Percentiles rank a stretch among this genome's conserved stretches.
Evolutionary conservation across 1,284 basidiomycete genomes (phyloP).

Genomic region (Mycena citricolor): DNA sequence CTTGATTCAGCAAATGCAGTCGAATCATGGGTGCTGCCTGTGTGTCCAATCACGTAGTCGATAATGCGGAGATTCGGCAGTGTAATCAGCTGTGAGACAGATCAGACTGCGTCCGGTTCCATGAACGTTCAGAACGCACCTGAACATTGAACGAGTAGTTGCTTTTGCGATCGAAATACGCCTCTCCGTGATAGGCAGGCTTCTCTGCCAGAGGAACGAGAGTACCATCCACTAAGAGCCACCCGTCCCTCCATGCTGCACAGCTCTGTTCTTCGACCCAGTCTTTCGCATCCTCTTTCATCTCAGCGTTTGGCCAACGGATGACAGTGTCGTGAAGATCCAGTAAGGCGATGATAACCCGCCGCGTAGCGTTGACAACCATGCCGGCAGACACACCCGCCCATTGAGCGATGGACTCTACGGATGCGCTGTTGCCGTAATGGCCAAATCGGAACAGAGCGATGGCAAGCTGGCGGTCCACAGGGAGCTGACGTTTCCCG

Average conservation of each 20-base stretch:
- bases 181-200: slow-evolving; percentile 34
- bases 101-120: too few species aligned
- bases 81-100: slow-evolving; percentile 20
- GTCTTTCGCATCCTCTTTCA: slow-evolving; percentile 28
- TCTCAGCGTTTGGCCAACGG: slow-evolving; percentile 9
- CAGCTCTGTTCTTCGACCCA: slow-evolving; percentile 35
- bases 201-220: slow-evolving; percentile 33
- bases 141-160: slow-evolving; percentile 41
- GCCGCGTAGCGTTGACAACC: slow-evolving; percentile 29
- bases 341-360: slow-evolving; percentile 29
- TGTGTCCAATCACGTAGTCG: slow-evolving; percentile 31
- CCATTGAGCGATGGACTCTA: slow-evolving; percentile 35
- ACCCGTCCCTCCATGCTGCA: slow-evolving; percentile 35
- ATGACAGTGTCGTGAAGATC: slow-evolving; percentile 25
- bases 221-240: slow-evolving; percentile 39
- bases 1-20: slow-evolving; percentile 24
- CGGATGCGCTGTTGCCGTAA: slow-evolving; percentile 33
- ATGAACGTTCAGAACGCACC: too few species aligned
- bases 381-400: slow-evolving; percentile 30
- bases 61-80: slow-evolving; percentile 32
- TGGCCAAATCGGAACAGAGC: slow-evolving; percentile 33
- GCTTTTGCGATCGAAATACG: slow-evolving; percentile 38
- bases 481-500: slow-evolving; percentile 25
- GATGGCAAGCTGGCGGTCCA: slow-evolving; percentile 33
- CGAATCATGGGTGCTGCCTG: slow-evolving; percentile 32